A percentile compares a stretch with the other conserved stretches of the same genome.
Conservation (phyloP, 257 asterid species). For the Oldenlandia corymbosa region DNA sequence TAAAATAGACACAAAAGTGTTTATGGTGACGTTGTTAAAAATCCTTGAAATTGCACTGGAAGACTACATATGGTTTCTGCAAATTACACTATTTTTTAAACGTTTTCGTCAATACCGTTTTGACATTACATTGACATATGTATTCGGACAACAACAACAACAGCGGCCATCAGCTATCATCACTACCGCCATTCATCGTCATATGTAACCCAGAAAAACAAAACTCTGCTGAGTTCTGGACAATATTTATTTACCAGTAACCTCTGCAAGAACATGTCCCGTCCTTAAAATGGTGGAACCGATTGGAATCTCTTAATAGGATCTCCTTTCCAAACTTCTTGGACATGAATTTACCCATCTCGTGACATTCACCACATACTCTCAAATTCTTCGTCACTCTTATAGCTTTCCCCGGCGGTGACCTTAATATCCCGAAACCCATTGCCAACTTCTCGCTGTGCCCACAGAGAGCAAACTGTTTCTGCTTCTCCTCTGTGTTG, state of each 20-base stretch:
- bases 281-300: constrained; percentile 28
- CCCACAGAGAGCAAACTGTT: constrained; percentile 12
- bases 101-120: too few species aligned
- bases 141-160: too few species aligned
- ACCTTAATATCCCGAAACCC: constrained; percentile 24
- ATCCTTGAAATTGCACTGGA: too few species aligned
- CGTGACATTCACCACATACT: constrained; percentile 22
- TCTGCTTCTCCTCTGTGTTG: constrained; percentile 13
- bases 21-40: too few species aligned
- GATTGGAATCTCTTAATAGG: constrained; percentile 25
- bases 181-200: too few species aligned
- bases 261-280: constrained; percentile 29
- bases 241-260: constrained; percentile 16
- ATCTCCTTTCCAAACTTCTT: constrained; percentile 15
- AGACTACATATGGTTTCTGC: too few species aligned
- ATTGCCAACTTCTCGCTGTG: constrained; percentile 29
- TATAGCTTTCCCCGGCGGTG: constrained; percentile 11
- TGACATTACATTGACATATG: too few species aligned
- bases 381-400: constrained; percentile 22
- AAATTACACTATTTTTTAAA: too few species aligned
- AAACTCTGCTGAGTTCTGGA: too few species aligned
- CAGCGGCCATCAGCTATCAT: too few species aligned
- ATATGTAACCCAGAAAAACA: too few species aligned
- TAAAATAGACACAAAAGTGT: too few species aligned
- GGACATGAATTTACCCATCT: constrained; percentile 23